Evolutionary conservation across 2,329 filamentous ascomycete genomes (phyloP), one percentile per base, ranked within the genome.

Genomic region (Daldinia eschscholtzii): DNA sequence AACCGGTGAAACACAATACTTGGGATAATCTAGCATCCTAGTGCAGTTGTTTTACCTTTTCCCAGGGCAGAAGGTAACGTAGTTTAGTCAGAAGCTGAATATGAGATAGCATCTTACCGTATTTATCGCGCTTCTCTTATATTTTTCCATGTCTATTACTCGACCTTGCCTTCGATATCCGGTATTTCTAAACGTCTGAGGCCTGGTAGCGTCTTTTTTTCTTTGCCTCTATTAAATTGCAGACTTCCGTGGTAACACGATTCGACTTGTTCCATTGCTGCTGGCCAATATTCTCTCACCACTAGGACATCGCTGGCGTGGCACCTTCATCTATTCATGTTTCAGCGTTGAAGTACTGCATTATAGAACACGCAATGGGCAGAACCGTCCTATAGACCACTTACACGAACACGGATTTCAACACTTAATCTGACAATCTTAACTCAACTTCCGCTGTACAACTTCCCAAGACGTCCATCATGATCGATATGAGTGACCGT

Each of bases 1-100:
- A 53, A 20, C 2, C 20, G 57, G 68, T 68, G 62, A 61, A 66
- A 71, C 68, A 66, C 65, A 62, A 63, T 68, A 30, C 42, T 59
- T 18, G n/a, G 35, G 65, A 66, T 70, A 65, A 48, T 9, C 9
- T 18, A 41, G 26, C 10, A 28, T 35, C 20, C 10, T 55, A 39
- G 59, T 64, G 52, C 35, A 64, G 37, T 18, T 33, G 13, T 56
- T 41, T 58, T 53, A 23, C 57, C 62, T 68, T 71, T 68, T 62
- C 66, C 65, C 68, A 66, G 44, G 39, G 42, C 68, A 65, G 68
- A 68, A 50, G 20, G 55, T 26, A 44, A 48, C 28, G 62, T 42
- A 20, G 52, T 18, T 18, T 44, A 64, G 26, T 41, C 13, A 56
- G n/a, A 57, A 37, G 57, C 12, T 52, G 59, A 53, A 55, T 61